Base-by-base conservation (phyloP, 495 filamentous ascomycete species). In the Penicillium dipodomyicola region DNA sequence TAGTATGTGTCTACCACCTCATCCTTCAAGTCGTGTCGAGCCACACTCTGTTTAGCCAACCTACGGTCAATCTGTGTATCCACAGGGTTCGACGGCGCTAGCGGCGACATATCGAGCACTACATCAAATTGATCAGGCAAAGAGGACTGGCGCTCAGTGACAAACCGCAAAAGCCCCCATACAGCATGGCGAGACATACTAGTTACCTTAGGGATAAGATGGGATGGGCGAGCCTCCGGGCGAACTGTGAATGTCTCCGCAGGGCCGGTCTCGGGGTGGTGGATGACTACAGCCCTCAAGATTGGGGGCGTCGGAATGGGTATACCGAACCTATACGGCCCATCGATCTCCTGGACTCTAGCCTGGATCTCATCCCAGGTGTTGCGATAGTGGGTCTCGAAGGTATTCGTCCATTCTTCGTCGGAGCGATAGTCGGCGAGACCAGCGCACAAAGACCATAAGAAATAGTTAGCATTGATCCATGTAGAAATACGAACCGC, bases 381-480 rank as follows among this genome's bases (percentile, higher is more conserved):
- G 1, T 10, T 1, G 2, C 15, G 49, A n/a, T 52, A 27, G 12
- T 52, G 22, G 8, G 25, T 9, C 1, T 52, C 23, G 50, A 52
- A 52, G 4, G 35, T 17, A 10, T 5, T 7, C 7, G 25, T 52
- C 50, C 50, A 52, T 3, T 52, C 6, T 19, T 30, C 20, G 50
- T 42, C 25, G 4, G 27, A 12, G 22, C 25, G 23, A 25, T 11
- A 20, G 1, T 10, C n/a, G n/a, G 50, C 50, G 5, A 30, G 50
- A 14, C 37, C 37, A 9, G 35, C 50, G 23, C 23, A 52, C 7
- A 32, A 5, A 20, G 5, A 9, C 50, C 50, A 52, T 6, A 52
- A n/a, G 23, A 52, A 52, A 23, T 52, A 43, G 50, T 52, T 32
- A 11, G 50, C 43, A 37, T 52, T 52, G 15, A 43, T 14, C 50